Conservation (phyloP, 371 early-diverging fungal species). For the Actinomortierella ambigua region DNA sequence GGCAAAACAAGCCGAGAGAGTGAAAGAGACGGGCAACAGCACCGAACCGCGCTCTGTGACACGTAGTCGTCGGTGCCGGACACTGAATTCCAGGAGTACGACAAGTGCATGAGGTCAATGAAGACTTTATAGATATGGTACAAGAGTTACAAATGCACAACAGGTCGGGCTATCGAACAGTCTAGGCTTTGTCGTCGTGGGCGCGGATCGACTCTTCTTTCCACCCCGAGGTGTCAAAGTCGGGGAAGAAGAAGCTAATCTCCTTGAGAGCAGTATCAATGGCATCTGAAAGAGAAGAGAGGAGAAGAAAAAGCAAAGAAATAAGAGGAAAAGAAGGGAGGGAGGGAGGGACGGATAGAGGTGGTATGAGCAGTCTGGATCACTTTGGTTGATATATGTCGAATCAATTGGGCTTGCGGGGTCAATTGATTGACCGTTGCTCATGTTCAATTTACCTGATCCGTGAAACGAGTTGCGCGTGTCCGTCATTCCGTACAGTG, state of each 20-base stretch:
- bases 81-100: too few relatives aligned
- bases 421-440: background rate
- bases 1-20: too few relatives aligned
- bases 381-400: background rate
- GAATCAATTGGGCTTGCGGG: background rate
- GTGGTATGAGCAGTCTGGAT: too few relatives aligned
- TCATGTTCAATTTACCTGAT: slow-evolving; percentile 53
- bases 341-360: too few relatives aligned
- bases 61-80: background rate
- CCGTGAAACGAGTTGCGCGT: slow-evolving; percentile 86
- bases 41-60: background rate
- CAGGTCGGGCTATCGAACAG: background rate
- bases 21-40: too few relatives aligned
- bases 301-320: background rate
- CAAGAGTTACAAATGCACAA: too few relatives aligned
- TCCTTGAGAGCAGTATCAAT: slow-evolving; percentile 60
- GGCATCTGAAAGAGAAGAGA: slow-evolving; percentile 52
- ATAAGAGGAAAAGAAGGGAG: background rate
- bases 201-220: slow-evolving; percentile 7
- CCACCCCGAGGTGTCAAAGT: slow-evolving; percentile 49
- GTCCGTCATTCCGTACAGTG: slow-evolving; percentile 78
- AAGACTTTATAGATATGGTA: too few relatives aligned
- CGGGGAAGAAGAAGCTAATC: slow-evolving; percentile 65
- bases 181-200: background rate
- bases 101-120: too few relatives aligned